Evolutionary conservation across 2,329 filamentous ascomycete genomes (phyloP).

Genomic region (Pyrenophora seminiperda): DNA sequence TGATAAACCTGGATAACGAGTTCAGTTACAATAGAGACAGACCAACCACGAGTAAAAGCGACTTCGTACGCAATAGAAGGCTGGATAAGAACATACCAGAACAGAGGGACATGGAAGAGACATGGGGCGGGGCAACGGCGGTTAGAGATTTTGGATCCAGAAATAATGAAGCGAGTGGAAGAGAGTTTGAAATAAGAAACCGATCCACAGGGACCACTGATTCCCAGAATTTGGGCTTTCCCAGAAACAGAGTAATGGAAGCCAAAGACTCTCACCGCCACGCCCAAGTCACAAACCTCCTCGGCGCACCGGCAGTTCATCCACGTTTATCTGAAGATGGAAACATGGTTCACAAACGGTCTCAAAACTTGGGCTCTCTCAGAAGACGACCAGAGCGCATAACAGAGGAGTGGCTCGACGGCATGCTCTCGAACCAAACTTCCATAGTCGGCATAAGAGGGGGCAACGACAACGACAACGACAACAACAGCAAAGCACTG

Average conservation of each 20-base stretch:
- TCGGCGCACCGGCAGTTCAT: neutral
- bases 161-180: neutral
- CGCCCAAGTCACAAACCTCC: neutral
- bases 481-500: too few relatives aligned
- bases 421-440: too few relatives aligned
- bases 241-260: neutral
- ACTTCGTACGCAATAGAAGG: neutral
- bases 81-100: neutral
- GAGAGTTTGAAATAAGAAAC: too few relatives aligned
- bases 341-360: neutral
- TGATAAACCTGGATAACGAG: neutral
- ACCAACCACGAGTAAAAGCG: too few relatives aligned
- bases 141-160: neutral
- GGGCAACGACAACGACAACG: too few relatives aligned
- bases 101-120: neutral
- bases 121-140: neutral
- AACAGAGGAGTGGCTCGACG: too few relatives aligned
- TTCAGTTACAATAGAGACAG: neutral
- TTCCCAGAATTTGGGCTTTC: neutral
- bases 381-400: too few relatives aligned
- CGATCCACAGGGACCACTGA: too few relatives aligned
- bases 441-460: too few relatives aligned
- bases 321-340: too few relatives aligned
- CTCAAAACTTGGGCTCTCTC: neutral
- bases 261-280: neutral